phyloP scores from a whole-genome alignment of 371 early-diverging fungal genomes.

The Conidiobolus incongruus region DNA sequence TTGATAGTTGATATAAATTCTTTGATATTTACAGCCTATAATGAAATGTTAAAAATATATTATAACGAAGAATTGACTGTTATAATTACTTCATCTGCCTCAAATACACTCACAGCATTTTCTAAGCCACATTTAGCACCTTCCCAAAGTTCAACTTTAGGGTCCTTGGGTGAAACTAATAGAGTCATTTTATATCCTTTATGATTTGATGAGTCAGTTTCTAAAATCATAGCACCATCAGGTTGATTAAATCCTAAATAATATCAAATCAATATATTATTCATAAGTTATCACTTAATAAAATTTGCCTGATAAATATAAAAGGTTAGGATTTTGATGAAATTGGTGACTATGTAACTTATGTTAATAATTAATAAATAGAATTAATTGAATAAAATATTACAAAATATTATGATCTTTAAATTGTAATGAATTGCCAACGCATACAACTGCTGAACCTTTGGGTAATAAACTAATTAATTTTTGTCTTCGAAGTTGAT shows the following conservation, averaged over 20 bases:
- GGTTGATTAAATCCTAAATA: conserved; percentile 74
- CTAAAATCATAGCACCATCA: conserved; percentile 45
- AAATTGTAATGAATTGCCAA: conserved; percentile 62
- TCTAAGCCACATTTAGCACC: conserved; percentile 73
- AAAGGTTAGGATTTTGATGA: conserved; percentile 77
- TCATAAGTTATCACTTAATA: background rate
- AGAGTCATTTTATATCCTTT: conserved; percentile 60
- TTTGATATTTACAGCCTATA: conserved; percentile 3
- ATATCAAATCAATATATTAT: background rate
- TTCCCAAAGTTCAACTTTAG: conserved; percentile 70
- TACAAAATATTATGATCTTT: conserved; percentile 77
- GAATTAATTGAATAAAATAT: no score
- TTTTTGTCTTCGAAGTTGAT: conserved; percentile 38
- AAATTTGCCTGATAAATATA: conserved; percentile 37
- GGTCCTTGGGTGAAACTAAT: conserved; percentile 57
- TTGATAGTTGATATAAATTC: background rate
- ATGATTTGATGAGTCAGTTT: background rate
- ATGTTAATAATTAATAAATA: no score
- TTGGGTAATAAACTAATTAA: conserved; percentile 38
- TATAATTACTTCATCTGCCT: conserved; percentile 50
- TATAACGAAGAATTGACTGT: background rate
- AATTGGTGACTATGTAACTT: conserved; percentile 79
- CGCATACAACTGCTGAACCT: conserved; percentile 37
- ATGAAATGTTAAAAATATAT: background rate
- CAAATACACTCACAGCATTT: conserved; percentile 51